Conservation (phyloP, 805 yeast genomes). For the Sugiyamaella marilandica region DNA sequence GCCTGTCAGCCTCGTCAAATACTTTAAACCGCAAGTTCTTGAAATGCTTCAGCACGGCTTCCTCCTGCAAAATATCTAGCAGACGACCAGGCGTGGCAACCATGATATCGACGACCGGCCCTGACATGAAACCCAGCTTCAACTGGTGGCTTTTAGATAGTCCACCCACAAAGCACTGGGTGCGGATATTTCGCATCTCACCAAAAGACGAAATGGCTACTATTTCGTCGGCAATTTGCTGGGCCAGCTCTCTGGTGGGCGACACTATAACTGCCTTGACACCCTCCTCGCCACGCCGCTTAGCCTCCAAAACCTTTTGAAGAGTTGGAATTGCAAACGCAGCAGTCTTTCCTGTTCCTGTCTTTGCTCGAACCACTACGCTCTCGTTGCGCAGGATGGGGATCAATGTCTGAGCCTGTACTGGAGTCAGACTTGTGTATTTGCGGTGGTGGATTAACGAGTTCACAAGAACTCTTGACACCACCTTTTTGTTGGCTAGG, state of each 20-base stretch:
- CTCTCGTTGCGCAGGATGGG: slow-evolving; percentile 77
- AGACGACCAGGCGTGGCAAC: slow-evolving; percentile 91
- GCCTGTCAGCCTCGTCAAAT: slow-evolving; percentile 88
- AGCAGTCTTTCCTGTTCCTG: slow-evolving; percentile 93
- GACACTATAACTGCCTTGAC: slow-evolving; percentile 67
- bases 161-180: slow-evolving; percentile 68
- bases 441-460: slow-evolving; percentile 30
- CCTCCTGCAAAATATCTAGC: slow-evolving; percentile 51
- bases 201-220: slow-evolving; percentile 40
- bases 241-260: slow-evolving; percentile 89
- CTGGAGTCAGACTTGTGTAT: slow-evolving; percentile 33
- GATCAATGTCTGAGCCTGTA: slow-evolving; percentile 34
- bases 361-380: slow-evolving; percentile 81
- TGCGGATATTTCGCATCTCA: slow-evolving; percentile 32
- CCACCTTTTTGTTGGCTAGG: slow-evolving; percentile 25
- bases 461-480: slow-evolving; percentile 31
- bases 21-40: slow-evolving; percentile 56
- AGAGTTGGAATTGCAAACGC: slow-evolving; percentile 81
- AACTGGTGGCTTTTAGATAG: slow-evolving; percentile 40
- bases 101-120: slow-evolving; percentile 51
- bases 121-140: slow-evolving; percentile 30
- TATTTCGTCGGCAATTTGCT: slow-evolving; percentile 69
- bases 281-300: slow-evolving; percentile 32
- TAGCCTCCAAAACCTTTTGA: slow-evolving; percentile 46
- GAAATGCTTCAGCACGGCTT: slow-evolving; percentile 45